phyloP scores from a whole-genome alignment of 169 alveolate genomes.

The Plasmodium inui region DNA sequence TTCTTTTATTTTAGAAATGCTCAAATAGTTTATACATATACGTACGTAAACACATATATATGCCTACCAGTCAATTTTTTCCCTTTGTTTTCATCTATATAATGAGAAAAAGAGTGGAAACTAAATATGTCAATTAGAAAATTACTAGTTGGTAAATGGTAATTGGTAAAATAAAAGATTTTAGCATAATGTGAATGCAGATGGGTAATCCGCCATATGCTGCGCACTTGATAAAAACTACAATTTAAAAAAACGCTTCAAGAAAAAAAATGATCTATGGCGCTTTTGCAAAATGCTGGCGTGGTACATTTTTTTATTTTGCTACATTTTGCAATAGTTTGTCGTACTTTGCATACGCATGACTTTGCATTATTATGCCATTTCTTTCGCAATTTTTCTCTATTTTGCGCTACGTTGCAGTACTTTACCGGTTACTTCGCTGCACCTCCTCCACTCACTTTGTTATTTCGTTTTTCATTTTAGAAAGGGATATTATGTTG shows the following conservation, averaged over 20 bases:
- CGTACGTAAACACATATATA: background rate
- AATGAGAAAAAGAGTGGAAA: background rate
- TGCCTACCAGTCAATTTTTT: background rate
- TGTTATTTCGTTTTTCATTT: background rate
- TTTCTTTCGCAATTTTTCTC: background rate
- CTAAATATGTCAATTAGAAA: background rate
- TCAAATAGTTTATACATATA: background rate
- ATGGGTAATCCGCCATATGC: background rate
- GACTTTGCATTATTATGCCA: background rate
- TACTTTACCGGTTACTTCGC: background rate
- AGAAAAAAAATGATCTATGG: slow-evolving; percentile 14
- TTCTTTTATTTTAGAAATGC: background rate
- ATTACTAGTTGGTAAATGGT: background rate
- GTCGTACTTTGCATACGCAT: background rate
- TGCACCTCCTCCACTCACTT: background rate
- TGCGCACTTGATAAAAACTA: background rate
- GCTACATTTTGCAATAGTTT: background rate
- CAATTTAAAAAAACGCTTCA: background rate
- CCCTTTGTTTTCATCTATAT: slow-evolving; percentile 3
- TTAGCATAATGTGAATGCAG: background rate
- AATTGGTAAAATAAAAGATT: background rate
- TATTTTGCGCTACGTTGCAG: background rate
- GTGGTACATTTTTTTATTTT: background rate
- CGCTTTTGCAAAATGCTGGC: background rate
- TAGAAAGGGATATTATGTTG: background rate